Percentiles rank a stretch among this genome's conserved stretches.
phyloP scores from a whole-genome alignment of 2,329 filamentous ascomycete species.

The Coniella lustricola region DNA sequence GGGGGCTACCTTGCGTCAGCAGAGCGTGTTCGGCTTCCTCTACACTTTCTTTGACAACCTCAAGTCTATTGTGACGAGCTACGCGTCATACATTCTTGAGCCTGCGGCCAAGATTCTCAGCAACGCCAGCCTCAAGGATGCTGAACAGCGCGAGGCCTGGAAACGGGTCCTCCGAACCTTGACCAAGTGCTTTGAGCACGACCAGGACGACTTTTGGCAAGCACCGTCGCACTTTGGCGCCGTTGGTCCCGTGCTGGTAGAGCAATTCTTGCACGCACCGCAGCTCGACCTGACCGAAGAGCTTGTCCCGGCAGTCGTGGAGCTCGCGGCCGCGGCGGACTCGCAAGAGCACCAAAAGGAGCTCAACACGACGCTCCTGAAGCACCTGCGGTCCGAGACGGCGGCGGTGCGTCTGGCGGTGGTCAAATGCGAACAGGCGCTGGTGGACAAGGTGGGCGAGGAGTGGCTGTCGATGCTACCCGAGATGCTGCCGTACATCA shows the following conservation, averaged over 20 bases:
- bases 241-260: constrained; percentile 62
- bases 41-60: constrained; percentile 74
- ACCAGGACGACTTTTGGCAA: constrained; percentile 96
- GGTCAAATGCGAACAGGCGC: constrained; percentile 70
- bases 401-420: constrained; percentile 70
- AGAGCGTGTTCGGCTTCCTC: constrained; percentile 77
- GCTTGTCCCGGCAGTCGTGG: constrained; percentile 68
- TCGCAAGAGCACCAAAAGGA: constrained; percentile 87
- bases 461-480: constrained; percentile 89
- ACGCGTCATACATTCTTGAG: constrained; percentile 78
- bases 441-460: constrained; percentile 77
- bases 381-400: constrained; percentile 67
- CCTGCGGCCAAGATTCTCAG: constrained; percentile 59
- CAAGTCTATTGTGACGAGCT: constrained; percentile 90
- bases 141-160: constrained; percentile 57
- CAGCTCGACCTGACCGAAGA: constrained; percentile 38
- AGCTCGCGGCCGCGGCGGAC: constrained; percentile 72
- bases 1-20: constrained; percentile 56
- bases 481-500: constrained; percentile 95
- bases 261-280: constrained; percentile 52
- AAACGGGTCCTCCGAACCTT: constrained; percentile 64
- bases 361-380: constrained; percentile 72
- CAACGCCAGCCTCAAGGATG: constrained; percentile 34
- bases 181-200: constrained; percentile 71
- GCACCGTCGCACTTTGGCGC: constrained; percentile 76